These are phyloP conservation scores for Inga laurina DNA, from an alignment of 306 rosid species.

Conservation along the genomic window DNA sequence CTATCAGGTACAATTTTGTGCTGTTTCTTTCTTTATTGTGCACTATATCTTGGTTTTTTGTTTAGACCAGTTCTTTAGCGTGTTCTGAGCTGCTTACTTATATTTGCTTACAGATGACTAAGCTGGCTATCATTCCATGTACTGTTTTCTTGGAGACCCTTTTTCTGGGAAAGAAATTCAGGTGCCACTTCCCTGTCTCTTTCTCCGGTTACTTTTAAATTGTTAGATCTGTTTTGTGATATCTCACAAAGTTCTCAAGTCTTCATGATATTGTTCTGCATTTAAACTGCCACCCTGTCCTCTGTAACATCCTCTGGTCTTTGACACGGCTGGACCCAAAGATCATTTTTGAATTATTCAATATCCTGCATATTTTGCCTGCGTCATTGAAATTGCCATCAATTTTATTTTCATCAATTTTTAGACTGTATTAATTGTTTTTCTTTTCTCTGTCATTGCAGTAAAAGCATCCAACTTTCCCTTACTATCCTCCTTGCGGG, in stretches of 20 bases:
- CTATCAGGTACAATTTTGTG: constrained; percentile 69
- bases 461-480: constrained; percentile 81
- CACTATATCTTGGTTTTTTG: constrained; percentile 14
- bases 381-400: constrained; percentile 6
- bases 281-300: not conserved
- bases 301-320: not conserved
- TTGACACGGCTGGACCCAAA: constrained; percentile 15
- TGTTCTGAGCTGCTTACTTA: constrained; percentile 32
- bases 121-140: constrained; percentile 98
- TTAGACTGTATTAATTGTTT: constrained; percentile 27
- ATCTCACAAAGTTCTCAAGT: not conserved
- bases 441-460: constrained; percentile 48
- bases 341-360: not conserved
- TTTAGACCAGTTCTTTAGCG: not conserved
- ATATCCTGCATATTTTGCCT: constrained; percentile 2
- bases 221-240: not conserved
- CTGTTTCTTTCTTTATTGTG: constrained; percentile 21
- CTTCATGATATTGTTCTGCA: not conserved
- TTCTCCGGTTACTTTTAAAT: not conserved
- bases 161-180: constrained; percentile 86
- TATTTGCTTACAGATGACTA: constrained; percentile 78
- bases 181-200: constrained; percentile 45
- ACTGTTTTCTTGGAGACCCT: constrained; percentile 96
- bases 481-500: constrained; percentile 80
- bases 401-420: constrained; percentile 13